Evolutionary conservation across 2,329 filamentous ascomycete species (phyloP), one percentile per base, ranked within the genome.

Genomic region (Aspergillus cejpii): DNA sequence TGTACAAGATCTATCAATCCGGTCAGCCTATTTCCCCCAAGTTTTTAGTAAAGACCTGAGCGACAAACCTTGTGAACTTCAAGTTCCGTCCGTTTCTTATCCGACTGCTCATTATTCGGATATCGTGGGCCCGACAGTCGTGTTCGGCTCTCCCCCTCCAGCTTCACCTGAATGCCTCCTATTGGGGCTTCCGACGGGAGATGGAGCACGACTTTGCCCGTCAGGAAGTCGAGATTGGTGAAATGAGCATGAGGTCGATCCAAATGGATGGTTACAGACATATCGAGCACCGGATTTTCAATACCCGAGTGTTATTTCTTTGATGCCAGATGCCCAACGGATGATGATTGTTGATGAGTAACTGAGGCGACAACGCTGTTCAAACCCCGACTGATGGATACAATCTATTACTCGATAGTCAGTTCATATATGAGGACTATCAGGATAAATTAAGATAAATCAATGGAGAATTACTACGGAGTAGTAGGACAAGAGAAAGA

Each of bases 141-240:
- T 19, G 71, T 72, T 27, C 65, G 66, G 54, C 71, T 74, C 51
- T 74, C 72, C 17, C 70, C 72, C 49, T 75, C 72, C 21, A 75
- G 55, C 54, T 75, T 75, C 38, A 74, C 72, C 33, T 67, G 67
- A 28, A 75, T 70, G 3, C 64, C 64, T 31, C 67, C 64, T 40
- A 75, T 67, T 6, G 71, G 57, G 10, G 72, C 63, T 54, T 73
- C 69, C 1, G 61, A 62, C 1, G 59, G 55, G 6, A 74, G 60
- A 39, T 62, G 56, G 33, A 75, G 56, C n/a, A 72, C 54, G 15
- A 73, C 70, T 34, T 60, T 70, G 23, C 72, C 72, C 1, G 66
- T 64, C 20, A 75, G 61, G 41, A 65, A 66, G 52, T 75, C 72
- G 39, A 75, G 64, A 45, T 75, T 75, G 41, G 72, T 75, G 51